These are phyloP conservation scores for Knufia petricola DNA, from an alignment of 2,329 filamentous ascomycete species.

Conservation along the genomic window DNA sequence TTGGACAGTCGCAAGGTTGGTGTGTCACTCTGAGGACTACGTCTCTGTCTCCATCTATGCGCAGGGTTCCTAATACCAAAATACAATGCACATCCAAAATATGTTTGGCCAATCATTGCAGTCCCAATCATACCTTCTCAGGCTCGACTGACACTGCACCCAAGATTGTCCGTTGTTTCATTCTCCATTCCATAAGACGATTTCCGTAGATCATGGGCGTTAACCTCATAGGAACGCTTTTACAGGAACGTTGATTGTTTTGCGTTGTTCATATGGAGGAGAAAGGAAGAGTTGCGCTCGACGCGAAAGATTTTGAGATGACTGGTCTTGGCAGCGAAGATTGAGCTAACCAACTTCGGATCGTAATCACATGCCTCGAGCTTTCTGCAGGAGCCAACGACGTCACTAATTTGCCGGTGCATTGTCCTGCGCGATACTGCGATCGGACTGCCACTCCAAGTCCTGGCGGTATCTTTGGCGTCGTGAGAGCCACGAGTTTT, in stretches of 20 bases:
- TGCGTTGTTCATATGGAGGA: constrained; percentile 24
- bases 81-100: too few species aligned
- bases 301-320: constrained; percentile 8
- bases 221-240: constrained; percentile 26
- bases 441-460: too few species aligned
- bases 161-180: constrained; percentile 22
- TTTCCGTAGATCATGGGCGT: constrained; percentile 25
- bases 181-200: constrained; percentile 26
- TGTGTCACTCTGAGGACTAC: too few species aligned
- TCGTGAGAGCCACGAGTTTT: too few species aligned
- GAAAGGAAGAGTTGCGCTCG: constrained; percentile 13
- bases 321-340: not conserved
- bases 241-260: constrained; percentile 24
- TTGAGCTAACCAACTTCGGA: not conserved
- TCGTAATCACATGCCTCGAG: not conserved
- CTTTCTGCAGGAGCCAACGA: not conserved
- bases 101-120: constrained; percentile 26
- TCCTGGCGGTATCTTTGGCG: too few species aligned
- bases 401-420: constrained; percentile 13
- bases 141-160: constrained; percentile 24
- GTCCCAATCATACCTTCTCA: constrained; percentile 19
- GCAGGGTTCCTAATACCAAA: too few species aligned
- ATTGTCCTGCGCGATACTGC: constrained; percentile 8
- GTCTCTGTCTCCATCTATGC: too few species aligned
- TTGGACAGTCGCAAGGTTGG: too few species aligned